Evolutionary conservation across 352 stramenopile species (phyloP), one percentile per base, ranked within the genome.

Genomic region (Paralagenidium karlingii): DNA sequence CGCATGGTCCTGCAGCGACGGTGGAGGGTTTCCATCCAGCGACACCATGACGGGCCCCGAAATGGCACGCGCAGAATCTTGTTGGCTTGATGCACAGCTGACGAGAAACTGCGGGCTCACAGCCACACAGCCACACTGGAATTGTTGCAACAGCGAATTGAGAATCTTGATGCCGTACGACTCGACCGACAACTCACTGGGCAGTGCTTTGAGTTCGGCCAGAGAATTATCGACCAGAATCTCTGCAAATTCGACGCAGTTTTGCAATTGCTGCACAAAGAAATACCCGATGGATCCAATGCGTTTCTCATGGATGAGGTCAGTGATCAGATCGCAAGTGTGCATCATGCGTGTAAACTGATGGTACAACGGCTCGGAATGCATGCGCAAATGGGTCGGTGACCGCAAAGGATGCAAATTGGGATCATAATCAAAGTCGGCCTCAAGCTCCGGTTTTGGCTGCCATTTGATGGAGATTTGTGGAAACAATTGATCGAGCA

Each of bases 241-340:
- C 2, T 38, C 51, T 1, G 60, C 54, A 10, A 53, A 43, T 13
- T 39, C 57, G 8, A 66, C 42, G 21, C 50, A 53, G 5, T 55
- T 49, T n/a, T 54, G 60, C 11, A 82, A 40, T 28, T 63, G 29
- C 8, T 50, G 24, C 6, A 83, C 60, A 32, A 79, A 55, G 13
- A 59, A 60, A 34, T 57, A 75, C 3, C 74, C 74, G 24, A 84
- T 31, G 36, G 58, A 81, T 2, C 65, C 65, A 20, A 63, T 63
- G 13, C 74, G 60, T 2, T 63, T 55, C 30, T 87, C 74, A 34
- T 87, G 74, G 44, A 87, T 80, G 31, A 87, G 36, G 43, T 84
- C 74, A 0, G 74, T 87, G 13, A 87, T 38, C 38, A 87, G 49
- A 43, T 87, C 74, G 36, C 74, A 87, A 21, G 69, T 82, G 52